Percentiles rank a stretch among this genome's conserved stretches.
These are phyloP conservation scores for Gracilaria domingensis DNA, from an alignment of 23 red algal genomes.

Conservation along the genomic window DNA sequence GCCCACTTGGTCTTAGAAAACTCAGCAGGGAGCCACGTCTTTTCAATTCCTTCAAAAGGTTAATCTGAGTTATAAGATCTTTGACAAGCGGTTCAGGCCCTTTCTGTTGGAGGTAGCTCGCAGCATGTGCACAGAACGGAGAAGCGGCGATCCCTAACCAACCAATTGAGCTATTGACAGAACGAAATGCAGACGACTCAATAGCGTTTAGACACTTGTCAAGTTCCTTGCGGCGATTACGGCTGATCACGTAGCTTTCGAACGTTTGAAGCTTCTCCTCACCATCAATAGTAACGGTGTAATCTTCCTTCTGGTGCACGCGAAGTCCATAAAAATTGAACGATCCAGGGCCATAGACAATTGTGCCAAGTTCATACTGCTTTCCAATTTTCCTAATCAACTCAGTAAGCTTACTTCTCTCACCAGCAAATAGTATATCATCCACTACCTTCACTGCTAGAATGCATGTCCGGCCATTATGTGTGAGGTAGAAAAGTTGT, in stretches of 20 bases:
- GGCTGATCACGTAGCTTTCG: background rate
- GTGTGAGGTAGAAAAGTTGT: constrained; percentile 20
- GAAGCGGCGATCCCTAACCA: constrained; percentile 50
- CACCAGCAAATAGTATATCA: constrained; percentile 44
- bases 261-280: constrained; percentile 29
- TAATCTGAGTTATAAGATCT: constrained; percentile 32
- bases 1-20: too few relatives aligned
- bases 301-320: background rate
- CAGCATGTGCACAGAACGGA: constrained; percentile 37
- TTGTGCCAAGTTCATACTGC: constrained; percentile 12
- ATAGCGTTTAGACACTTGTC: constrained; percentile 4
- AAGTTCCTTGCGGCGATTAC: background rate
- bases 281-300: background rate
- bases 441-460: constrained; percentile 55
- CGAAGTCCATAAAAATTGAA: constrained; percentile 23
- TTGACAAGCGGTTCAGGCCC: background rate
- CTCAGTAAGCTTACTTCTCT: too few relatives aligned
- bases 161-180: constrained; percentile 16
- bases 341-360: constrained; percentile 29
- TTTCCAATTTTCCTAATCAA: constrained; percentile 26
- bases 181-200: background rate
- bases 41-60: constrained; percentile 14
- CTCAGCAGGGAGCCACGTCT: too few relatives aligned
- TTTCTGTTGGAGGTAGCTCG: constrained; percentile 7
- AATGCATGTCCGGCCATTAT: background rate